Evolutionary conservation across 2,329 filamentous ascomycete genomes (phyloP).

Genomic region (Penicillium sp.): DNA sequence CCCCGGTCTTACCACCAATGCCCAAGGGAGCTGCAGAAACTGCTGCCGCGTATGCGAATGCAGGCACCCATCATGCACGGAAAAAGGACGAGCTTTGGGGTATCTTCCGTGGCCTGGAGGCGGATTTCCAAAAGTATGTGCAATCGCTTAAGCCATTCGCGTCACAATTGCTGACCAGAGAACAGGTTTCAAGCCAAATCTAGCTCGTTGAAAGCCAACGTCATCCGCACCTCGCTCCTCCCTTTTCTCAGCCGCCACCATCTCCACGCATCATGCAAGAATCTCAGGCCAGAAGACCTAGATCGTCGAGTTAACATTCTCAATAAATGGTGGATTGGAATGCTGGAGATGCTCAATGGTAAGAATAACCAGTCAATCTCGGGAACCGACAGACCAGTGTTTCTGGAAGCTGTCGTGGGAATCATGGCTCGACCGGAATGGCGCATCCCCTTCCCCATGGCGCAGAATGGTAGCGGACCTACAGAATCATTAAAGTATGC

Average conservation of each 20-base stretch:
- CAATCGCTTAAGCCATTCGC: neutral
- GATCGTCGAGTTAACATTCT: slow-evolving; percentile 70
- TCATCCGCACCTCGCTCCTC: slow-evolving; percentile 62
- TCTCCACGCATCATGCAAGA: slow-evolving; percentile 56
- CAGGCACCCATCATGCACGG: slow-evolving; percentile 34
- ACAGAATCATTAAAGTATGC: slow-evolving; percentile 30
- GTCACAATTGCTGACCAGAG: slow-evolving; percentile 8
- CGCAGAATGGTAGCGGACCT: slow-evolving; percentile 36
- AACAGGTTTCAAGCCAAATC: slow-evolving; percentile 62
- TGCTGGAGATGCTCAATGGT: slow-evolving; percentile 73
- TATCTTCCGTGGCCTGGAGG: slow-evolving; percentile 59
- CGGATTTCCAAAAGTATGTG: slow-evolving; percentile 56
- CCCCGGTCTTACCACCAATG: slow-evolving; percentile 42
- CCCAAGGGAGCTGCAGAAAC: slow-evolving; percentile 37
- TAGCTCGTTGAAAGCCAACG: slow-evolving; percentile 62
- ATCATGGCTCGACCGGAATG: slow-evolving; percentile 87
- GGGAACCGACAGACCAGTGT: slow-evolving; percentile 70
- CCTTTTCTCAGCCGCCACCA: slow-evolving; percentile 68
- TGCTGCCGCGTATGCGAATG: slow-evolving; percentile 28
- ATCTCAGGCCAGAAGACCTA: slow-evolving; percentile 67
- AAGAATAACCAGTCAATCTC: slow-evolving; percentile 67
- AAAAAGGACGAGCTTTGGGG: slow-evolving; percentile 64
- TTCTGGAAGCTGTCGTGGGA: slow-evolving; percentile 67
- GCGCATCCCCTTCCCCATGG: slow-evolving; percentile 62
- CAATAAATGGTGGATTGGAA: slow-evolving; percentile 80